phyloP scores from a whole-genome alignment of 768 basidiomycete species.

The Boletus patriciae region DNA sequence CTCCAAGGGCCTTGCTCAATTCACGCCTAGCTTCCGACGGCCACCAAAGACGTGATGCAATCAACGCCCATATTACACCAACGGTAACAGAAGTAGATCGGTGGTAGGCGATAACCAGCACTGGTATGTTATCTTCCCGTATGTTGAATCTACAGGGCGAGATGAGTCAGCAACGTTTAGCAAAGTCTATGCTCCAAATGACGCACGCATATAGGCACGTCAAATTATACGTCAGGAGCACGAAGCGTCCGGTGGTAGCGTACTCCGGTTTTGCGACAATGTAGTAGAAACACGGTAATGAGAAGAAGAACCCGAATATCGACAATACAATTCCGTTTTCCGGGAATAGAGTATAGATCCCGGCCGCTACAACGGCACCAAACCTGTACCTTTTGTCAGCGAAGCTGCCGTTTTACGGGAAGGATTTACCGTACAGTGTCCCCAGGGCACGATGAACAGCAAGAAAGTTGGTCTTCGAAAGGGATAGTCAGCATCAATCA shows the following conservation, averaged over 20 bases:
- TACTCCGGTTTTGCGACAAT: conserved; percentile 79
- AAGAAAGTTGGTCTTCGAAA: conserved; percentile 75
- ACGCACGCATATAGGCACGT: conserved; percentile 71
- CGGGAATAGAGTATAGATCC: conserved; percentile 71
- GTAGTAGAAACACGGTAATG: conserved; percentile 91
- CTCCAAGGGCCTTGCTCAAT: conserved; percentile 79
- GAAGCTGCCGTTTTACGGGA: not conserved
- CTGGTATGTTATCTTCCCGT: conserved; percentile 60
- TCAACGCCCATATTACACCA: conserved; percentile 86
- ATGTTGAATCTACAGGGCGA: conserved; percentile 66
- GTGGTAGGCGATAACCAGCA: conserved; percentile 68
- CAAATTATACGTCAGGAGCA: conserved; percentile 85
- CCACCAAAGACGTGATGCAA: conserved; percentile 94
- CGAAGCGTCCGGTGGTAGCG: conserved; percentile 73
- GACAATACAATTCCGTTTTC: conserved; percentile 74
- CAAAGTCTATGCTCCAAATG: not conserved
- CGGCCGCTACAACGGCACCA: conserved; percentile 76
- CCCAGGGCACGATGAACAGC: conserved; percentile 81
- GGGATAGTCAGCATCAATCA: conserved; percentile 13
- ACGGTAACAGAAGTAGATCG: conserved; percentile 78
- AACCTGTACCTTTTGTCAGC: conserved; percentile 44
- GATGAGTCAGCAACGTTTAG: not conserved
- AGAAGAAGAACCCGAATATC: conserved; percentile 84
- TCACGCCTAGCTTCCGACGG: conserved; percentile 91
- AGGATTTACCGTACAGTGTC: conserved; percentile 60